Evolutionary conservation across 192 early-diverging fungal species (phyloP), one percentile per base, ranked within the genome.

Genomic region (Podila minutissima): DNA sequence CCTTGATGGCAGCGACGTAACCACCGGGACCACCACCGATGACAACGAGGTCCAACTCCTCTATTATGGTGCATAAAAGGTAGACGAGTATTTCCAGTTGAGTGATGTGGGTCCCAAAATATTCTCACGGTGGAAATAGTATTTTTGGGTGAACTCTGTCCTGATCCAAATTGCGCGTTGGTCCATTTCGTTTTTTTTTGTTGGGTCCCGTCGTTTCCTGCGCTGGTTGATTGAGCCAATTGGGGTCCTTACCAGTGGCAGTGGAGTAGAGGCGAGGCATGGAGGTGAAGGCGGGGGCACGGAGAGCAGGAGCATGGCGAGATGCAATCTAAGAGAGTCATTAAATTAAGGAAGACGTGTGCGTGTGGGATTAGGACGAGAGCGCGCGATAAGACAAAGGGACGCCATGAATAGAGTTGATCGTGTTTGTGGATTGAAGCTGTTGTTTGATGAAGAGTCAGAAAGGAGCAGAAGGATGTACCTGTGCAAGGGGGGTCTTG

Each of bases 1-100:
- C 96, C 91, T 98, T 98, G 88, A 99, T 98, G 58, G 98, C 98
- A 66, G 96, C 97, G 72, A 97, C 96, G 82, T 99, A 99, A 67
- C 98, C 97, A 69, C 98, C 98, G 51, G 98, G 97, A 13, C 98
- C 98, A 81, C 93, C 97, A 77, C 98, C 98, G 66, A 96, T 94
- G 69, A 96, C 93, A 61, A 94, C 89, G 24, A 93, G 88, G 72
- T 96, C 95, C 72, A 91, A 91, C 83, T 93, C 93, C 62, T 75
- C 76, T 79, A 48, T 62, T 29, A 22, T 26, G 8, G 22, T 1
- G 46, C 41, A 50, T 33, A 64, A 32, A 17, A 29, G 9, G 32
- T 20, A 10, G 32, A 48, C 61, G 11, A 48, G 33, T 33, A 13
- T 46, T 46, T 46, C 41, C 53, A 26, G 11, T 1, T 55, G 24